These are phyloP conservation scores for Saccharomycopsis selenospora DNA, from an alignment of 805 yeast genomes.

Conservation along the genomic window DNA sequence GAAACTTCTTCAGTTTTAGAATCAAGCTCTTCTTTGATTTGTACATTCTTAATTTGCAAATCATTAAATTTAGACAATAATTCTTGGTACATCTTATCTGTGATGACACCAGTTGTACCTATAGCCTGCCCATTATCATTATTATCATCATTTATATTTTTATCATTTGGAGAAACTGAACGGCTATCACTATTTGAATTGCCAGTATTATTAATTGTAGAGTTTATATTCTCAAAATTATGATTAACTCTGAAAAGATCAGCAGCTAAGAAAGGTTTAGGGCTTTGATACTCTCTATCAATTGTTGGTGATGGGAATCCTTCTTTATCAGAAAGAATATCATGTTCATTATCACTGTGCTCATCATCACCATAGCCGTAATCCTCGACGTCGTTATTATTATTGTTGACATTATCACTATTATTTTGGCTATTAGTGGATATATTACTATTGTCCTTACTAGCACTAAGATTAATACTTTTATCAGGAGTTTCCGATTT, in stretches of 20 bases:
- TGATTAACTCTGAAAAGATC: not conserved
- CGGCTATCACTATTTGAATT: too few species aligned
- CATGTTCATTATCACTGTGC: not conserved
- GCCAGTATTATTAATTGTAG: too few species aligned
- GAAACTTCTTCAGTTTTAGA: not conserved
- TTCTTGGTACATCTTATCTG: not conserved
- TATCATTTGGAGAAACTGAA: not conserved
- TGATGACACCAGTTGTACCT: not conserved
- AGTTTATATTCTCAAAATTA: too few species aligned
- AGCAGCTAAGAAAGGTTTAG: not conserved
- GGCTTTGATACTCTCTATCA: not conserved
- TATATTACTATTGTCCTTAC: not conserved
- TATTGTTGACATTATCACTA: not conserved
- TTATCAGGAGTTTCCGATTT: too few species aligned
- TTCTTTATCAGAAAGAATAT: constrained; percentile 2
- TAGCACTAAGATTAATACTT: not conserved
- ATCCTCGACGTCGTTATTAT: not conserved
- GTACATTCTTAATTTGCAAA: not conserved
- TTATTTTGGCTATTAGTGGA: not conserved
- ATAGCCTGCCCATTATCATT: not conserved
- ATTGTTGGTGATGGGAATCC: not conserved
- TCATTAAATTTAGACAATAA: not conserved
- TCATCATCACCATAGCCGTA: not conserved
- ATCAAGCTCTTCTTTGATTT: not conserved
- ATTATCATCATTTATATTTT: too few species aligned